Evolutionary conservation across 1,284 basidiomycete species (phyloP).

Genomic region (Gastroboletus turbinatus): DNA sequence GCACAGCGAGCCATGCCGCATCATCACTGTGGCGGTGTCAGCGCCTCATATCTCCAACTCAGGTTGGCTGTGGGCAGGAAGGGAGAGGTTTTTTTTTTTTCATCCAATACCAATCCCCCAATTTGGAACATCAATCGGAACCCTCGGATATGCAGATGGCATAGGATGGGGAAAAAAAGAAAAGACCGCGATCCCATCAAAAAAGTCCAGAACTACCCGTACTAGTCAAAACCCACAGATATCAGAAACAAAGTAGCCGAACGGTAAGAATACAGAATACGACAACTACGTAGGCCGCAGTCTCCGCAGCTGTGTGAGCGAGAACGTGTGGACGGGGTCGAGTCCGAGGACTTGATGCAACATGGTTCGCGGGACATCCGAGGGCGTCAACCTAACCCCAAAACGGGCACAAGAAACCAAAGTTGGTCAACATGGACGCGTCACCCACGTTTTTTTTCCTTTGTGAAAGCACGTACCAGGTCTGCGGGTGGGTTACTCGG

Average conservation of each 20-base stretch:
- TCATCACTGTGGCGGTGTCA: constrained; percentile 5
- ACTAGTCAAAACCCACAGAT: background rate
- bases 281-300: constrained; percentile 10
- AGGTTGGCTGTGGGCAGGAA: constrained; percentile 3
- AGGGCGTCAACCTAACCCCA: background rate
- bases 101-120: background rate
- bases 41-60: constrained; percentile 6
- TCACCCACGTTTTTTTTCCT: background rate
- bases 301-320: constrained; percentile 10
- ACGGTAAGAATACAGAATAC: constrained; percentile 18
- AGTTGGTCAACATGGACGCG: constrained; percentile 2
- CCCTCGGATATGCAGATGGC: background rate
- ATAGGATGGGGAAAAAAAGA: background rate
- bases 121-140: background rate
- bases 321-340: background rate
- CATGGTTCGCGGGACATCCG: background rate
- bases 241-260: constrained; percentile 24
- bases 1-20: background rate
- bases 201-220: background rate
- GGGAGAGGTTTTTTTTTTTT: background rate
- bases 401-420: constrained; percentile 1
- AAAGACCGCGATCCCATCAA: background rate
- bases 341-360: constrained; percentile 2
- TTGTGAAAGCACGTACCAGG: constrained; percentile 8
- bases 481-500: background rate